phyloP scores from a whole-genome alignment of 768 basidiomycete genomes.

The Leccinum barrowsii region DNA sequence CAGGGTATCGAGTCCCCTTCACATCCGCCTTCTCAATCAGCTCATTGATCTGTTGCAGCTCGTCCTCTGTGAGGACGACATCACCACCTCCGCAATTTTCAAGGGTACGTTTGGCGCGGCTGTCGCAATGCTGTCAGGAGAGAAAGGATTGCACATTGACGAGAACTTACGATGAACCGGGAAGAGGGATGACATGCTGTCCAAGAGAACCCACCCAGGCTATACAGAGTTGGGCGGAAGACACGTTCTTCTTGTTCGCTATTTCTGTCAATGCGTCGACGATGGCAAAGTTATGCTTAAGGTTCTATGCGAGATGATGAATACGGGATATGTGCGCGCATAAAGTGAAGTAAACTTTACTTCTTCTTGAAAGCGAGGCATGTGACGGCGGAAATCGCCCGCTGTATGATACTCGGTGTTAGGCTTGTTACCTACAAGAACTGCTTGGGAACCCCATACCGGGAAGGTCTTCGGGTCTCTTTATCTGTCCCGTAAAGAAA shows the following conservation, averaged over 20 bases:
- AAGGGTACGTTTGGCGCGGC: conserved; percentile 37
- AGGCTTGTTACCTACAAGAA: neutral
- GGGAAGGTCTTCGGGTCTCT: conserved; percentile 34
- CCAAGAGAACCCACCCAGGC: conserved; percentile 43
- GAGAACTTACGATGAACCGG: conserved; percentile 40
- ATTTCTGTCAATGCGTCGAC: conserved; percentile 40
- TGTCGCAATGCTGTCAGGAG: conserved; percentile 2
- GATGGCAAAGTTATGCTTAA: conserved; percentile 42
- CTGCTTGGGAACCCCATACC: conserved; percentile 8
- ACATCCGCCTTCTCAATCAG: conserved; percentile 35
- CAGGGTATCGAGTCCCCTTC: conserved; percentile 41
- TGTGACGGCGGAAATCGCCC: conserved; percentile 37
- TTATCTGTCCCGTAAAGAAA: conserved; percentile 50
- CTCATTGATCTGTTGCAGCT: conserved; percentile 38
- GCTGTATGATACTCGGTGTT: conserved; percentile 21
- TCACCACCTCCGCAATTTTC: conserved; percentile 45
- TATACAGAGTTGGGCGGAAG: conserved; percentile 41
- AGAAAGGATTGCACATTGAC: no score
- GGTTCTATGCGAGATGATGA: conserved; percentile 24
- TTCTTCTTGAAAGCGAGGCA: conserved; percentile 47
- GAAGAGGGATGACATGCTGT: conserved; percentile 46
- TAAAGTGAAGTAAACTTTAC: conserved; percentile 8
- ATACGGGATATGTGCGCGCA: neutral
- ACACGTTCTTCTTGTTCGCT: conserved; percentile 40
- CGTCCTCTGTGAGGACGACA: conserved; percentile 38